A percentile compares a stretch with the other conserved stretches of the same genome.
Evolutionary conservation across 441 rosid genomes (phyloP).

Genomic region (Erysimum cheiri): DNA sequence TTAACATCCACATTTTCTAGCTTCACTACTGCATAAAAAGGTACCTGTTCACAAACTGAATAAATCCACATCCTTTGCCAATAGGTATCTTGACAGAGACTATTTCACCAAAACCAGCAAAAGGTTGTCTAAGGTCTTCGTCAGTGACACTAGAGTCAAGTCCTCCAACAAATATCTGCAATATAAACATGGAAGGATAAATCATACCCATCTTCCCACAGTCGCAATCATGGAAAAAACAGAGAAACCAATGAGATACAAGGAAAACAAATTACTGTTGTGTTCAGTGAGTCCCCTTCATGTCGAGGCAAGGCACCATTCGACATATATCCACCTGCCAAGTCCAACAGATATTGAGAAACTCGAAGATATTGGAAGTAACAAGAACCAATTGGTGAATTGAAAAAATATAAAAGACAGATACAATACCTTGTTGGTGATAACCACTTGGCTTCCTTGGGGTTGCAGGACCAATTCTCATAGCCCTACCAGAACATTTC

Average conservation of each 20-base stretch:
- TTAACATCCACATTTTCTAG: slow-evolving; percentile 6
- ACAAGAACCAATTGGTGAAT: too few species aligned
- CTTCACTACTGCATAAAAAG: neutral
- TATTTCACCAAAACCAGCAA: slow-evolving; percentile 78
- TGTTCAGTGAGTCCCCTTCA: slow-evolving; percentile 79
- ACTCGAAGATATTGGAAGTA: neutral
- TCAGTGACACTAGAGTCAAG: slow-evolving; percentile 84
- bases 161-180: slow-evolving; percentile 93
- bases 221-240: neutral
- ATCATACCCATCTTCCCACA: slow-evolving; percentile 26
- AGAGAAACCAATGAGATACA: too few species aligned
- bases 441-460: slow-evolving; percentile 87
- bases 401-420: too few species aligned
- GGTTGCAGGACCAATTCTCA: slow-evolving; percentile 90
- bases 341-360: slow-evolving; percentile 6
- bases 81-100: slow-evolving; percentile 84
- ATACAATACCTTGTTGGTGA: slow-evolving; percentile 54
- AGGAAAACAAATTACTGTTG: slow-evolving; percentile 68
- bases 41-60: slow-evolving; percentile 87
- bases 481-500: slow-evolving; percentile 78
- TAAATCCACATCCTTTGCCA: slow-evolving; percentile 93
- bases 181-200: slow-evolving; percentile 22
- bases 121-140: slow-evolving; percentile 83
- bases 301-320: slow-evolving; percentile 65
- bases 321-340: slow-evolving; percentile 65